phyloP scores from a whole-genome alignment of 2,329 filamentous ascomycete genomes.

The Cladophialophora psammophila region DNA sequence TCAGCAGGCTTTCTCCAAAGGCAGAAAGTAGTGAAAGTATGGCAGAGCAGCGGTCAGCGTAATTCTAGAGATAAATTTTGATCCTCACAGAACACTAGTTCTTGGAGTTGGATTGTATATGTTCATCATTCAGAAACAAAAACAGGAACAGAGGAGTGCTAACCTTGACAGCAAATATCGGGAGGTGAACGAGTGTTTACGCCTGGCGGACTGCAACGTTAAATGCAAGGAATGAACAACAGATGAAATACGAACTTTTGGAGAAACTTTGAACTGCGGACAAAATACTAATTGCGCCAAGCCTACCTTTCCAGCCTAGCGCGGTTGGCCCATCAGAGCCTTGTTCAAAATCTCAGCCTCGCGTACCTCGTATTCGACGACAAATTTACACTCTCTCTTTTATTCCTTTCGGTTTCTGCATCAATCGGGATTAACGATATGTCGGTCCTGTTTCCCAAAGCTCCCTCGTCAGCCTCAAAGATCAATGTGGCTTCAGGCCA shows the following conservation, averaged over 20 bases:
- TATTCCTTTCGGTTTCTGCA: background rate
- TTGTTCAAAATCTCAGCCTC: slow-evolving; percentile 3
- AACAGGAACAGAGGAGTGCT: background rate
- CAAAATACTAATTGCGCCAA: background rate
- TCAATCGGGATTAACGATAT: slow-evolving; percentile 6
- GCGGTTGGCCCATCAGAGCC: background rate
- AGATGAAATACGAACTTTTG: background rate
- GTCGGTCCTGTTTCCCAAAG: slow-evolving; percentile 16
- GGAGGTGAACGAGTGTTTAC: background rate
- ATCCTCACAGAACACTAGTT: slow-evolving; percentile 56
- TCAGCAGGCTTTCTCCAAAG: slow-evolving; percentile 11
- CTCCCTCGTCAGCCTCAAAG: slow-evolving; percentile 27
- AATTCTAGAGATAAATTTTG: slow-evolving; percentile 61
- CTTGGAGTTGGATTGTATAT: slow-evolving; percentile 67
- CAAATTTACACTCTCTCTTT: background rate
- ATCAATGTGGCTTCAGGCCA: slow-evolving; percentile 71
- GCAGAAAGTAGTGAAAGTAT: slow-evolving; percentile 3
- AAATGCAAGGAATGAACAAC: background rate
- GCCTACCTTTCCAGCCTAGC: background rate
- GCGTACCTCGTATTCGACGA: background rate
- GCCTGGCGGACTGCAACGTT: background rate
- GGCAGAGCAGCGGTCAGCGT: slow-evolving; percentile 54
- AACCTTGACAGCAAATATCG: slow-evolving; percentile 7
- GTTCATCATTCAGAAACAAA: slow-evolving; percentile 49
- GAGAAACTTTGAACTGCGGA: background rate